These are phyloP conservation scores for Crithidia bombi DNA, from an alignment of 208 protist species.

Conservation along the genomic window DNA sequence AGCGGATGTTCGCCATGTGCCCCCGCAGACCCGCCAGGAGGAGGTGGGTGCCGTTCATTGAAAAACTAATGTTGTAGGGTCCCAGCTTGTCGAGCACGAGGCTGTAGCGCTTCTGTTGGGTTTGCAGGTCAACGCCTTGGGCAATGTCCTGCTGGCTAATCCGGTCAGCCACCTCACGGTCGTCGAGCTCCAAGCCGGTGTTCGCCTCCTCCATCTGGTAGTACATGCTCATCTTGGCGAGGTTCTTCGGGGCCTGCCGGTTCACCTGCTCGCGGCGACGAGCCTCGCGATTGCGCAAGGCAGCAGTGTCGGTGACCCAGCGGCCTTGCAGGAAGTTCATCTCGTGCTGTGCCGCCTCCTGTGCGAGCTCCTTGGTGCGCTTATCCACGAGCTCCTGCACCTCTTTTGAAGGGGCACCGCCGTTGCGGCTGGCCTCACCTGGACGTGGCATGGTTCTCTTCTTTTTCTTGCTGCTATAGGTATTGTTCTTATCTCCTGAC, in stretches of 20 bases:
- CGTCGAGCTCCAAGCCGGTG: conserved; percentile 80
- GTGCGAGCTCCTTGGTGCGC: conserved; percentile 62
- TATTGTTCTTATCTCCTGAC: too few species aligned
- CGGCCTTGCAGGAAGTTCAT: conserved; percentile 69
- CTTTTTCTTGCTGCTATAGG: too few species aligned
- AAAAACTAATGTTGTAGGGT: conserved; percentile 96
- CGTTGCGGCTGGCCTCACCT: conserved; percentile 4
- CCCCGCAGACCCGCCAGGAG: conserved; percentile 95
- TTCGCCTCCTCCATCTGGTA: conserved; percentile 63
- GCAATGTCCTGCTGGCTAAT: conserved; percentile 94
- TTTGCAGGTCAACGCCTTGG: conserved; percentile 91
- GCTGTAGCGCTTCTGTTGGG: conserved; percentile 93
- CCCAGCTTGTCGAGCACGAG: conserved; percentile 93
- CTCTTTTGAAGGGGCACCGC: conserved; percentile 54
- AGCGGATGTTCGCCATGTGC: conserved; percentile 96
- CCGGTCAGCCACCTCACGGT: conserved; percentile 92
- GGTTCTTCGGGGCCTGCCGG: conserved; percentile 68
- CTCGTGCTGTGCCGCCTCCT: conserved; percentile 44
- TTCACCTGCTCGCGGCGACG: conserved; percentile 56
- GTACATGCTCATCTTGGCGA: conserved; percentile 74
- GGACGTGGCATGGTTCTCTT: conserved; percentile 7
- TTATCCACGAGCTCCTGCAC: conserved; percentile 55
- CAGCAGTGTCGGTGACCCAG: conserved; percentile 79
- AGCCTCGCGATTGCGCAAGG: conserved; percentile 61
- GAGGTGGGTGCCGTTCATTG: conserved; percentile 93